Percentiles rank a stretch among this genome's conserved stretches.
Conservation (phyloP, 208 protist genomes). For the Trypanosomatidae sp. region DNA sequence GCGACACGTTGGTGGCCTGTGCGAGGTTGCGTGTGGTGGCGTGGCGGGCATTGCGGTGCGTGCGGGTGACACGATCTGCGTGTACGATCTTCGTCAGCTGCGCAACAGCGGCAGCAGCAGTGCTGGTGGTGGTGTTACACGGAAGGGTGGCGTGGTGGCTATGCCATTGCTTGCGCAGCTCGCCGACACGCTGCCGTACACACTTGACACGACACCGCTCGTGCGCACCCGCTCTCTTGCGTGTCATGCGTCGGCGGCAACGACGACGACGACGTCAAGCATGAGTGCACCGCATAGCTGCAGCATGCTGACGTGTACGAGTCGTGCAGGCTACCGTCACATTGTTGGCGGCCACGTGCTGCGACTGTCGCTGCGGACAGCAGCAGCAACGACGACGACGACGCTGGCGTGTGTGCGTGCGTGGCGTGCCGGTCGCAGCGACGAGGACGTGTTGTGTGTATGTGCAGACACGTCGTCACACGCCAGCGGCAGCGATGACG, state of each 20-base stretch:
- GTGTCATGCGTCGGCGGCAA: no score
- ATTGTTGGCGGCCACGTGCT: constrained; percentile 51
- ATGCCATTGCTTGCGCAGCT: no score
- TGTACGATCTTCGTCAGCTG: no score
- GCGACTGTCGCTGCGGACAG: neutral
- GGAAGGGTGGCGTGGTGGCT: no score
- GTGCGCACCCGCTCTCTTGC: constrained; percentile 5
- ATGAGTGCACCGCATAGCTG: neutral
- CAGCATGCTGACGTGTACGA: constrained; percentile 34
- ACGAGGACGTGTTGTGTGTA: constrained; percentile 55
- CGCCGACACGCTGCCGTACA: no score
- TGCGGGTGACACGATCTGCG: no score
- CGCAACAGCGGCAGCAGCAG: no score
- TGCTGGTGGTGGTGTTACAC: no score
- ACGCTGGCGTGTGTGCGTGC: no score
- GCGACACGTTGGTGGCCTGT: constrained; percentile 65
- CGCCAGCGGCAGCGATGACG: constrained; percentile 8
- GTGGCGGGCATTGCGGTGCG: no score
- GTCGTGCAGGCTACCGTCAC: constrained; percentile 23
- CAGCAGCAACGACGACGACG: no score
- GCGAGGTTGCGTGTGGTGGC: no score
- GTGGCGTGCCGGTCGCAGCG: constrained; percentile 18
- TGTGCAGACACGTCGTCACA: constrained; percentile 12
- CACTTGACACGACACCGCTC: constrained; percentile 28
- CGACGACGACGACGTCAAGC: constrained; percentile 1